A percentile compares a stretch with the other conserved stretches of the same genome.
phyloP scores from a whole-genome alignment of 176 grass and related monocot genomes.

The Thinopyrum elongatum region DNA sequence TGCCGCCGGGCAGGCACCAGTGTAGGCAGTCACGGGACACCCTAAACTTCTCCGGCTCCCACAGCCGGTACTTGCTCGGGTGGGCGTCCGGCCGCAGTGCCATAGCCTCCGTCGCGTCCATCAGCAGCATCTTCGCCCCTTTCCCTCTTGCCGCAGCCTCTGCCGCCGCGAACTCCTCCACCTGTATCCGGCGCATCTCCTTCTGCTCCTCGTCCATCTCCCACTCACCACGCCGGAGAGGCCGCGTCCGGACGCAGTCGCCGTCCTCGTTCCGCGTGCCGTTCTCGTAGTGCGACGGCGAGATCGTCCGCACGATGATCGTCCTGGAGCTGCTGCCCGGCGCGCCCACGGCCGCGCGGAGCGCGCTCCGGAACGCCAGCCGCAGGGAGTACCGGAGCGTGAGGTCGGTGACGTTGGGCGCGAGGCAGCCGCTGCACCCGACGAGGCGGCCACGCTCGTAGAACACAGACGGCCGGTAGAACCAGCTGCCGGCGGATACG shows the following conservation, averaged over 20 bases:
- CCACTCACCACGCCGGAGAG: conserved; percentile 32
- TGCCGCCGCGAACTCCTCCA: conserved; percentile 43
- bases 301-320: conserved; percentile 45
- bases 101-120: conserved; percentile 38
- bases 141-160: not conserved
- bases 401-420: conserved; percentile 44
- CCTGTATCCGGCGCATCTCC: conserved; percentile 47
- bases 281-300: conserved; percentile 69
- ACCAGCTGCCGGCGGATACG: conserved; percentile 61
- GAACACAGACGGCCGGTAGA: conserved; percentile 43
- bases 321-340: not conserved
- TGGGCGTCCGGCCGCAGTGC: conserved; percentile 54
- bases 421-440: conserved; percentile 43
- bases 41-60: conserved; percentile 9
- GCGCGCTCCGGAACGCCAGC: conserved; percentile 36
- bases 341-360: conserved; percentile 1
- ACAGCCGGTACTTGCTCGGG: conserved; percentile 42
- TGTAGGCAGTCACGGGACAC: conserved; percentile 52
- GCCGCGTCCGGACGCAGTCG: conserved; percentile 39
- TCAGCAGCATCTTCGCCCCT: conserved; percentile 22
- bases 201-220: conserved; percentile 34
- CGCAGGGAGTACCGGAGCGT: conserved; percentile 33
- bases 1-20: conserved; percentile 62
- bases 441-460: conserved; percentile 37
- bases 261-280: conserved; percentile 47